Evolutionary conservation across 2,329 filamentous ascomycete species (phyloP), one percentile per base, ranked within the genome.

Genomic region (Aspergillus floridensis): DNA sequence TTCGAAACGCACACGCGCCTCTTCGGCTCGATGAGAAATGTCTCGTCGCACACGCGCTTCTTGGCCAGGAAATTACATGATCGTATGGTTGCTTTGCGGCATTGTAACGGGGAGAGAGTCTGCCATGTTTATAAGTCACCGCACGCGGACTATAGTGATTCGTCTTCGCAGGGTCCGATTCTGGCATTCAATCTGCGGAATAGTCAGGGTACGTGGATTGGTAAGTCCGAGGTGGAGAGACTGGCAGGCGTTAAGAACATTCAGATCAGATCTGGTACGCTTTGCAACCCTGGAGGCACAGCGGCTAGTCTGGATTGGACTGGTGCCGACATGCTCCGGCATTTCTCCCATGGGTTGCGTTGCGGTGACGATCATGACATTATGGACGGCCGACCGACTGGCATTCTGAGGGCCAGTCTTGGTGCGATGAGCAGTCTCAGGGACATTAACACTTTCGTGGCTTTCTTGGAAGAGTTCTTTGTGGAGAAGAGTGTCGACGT

Each of bases 211-310:
- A 83, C 84, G 29, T 96, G 91, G 89, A 74, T 95, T 54, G 91
- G 90, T 64, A 88, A 93, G 62, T 82, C 86, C 14, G 93, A 98
- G 70, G 87, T 98, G 19, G 93, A 98, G 72, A 96, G 93, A 73
- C 80, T 97, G 22, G 90, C 92, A 6, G 82, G 84, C 2, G 80
- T 96, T 21, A 91, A 89, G 64, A 84, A 86, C 52, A 89, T 98
- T 47, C 91, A 97, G 68, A 78, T 98, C 19, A 86, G 95, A 41
- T 96, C 92, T 0, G 95, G 95, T 5, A 90, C 92, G 0, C 81
- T 97, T 1, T 99, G 95, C 76, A 97, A 96, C 68, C 93, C 95
- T 1, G 95, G 93, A 10, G 92, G 92, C 1, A 85, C 96, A 59
- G 89, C 92, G 14, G 81, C 82, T 1, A 85, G 87, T 21, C 82